A percentile compares a stretch with the other conserved stretches of the same genome.
Conservation (phyloP, 23 red algal genomes). For the Gracilariopsis chorda region DNA sequence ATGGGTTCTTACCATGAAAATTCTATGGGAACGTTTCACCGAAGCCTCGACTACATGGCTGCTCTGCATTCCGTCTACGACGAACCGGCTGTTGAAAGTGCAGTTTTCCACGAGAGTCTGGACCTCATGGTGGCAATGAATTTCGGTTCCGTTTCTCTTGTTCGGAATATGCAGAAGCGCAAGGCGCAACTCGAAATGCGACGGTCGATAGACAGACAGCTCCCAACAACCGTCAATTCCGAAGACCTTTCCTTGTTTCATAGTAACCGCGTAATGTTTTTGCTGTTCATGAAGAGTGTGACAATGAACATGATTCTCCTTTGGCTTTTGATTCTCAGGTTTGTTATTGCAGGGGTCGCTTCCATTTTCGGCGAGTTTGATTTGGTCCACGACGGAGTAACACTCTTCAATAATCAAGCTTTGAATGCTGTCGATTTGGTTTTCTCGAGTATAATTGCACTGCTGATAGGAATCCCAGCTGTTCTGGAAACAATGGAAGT, state of each 20-base stretch:
- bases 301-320: slow-evolving; percentile 70
- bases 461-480: slow-evolving; percentile 36
- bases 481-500: slow-evolving; percentile 61
- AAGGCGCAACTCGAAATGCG: slow-evolving; percentile 26
- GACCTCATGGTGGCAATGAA: slow-evolving; percentile 71
- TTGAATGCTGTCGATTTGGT: slow-evolving; percentile 42
- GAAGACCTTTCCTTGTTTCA: slow-evolving; percentile 57
- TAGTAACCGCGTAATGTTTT: slow-evolving; percentile 46
- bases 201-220: background rate
- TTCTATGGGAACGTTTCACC: slow-evolving; percentile 8
- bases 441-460: background rate
- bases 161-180: slow-evolving; percentile 52
- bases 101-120: slow-evolving; percentile 35
- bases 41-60: slow-evolving; percentile 46
- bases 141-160: slow-evolving; percentile 49
- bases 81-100: slow-evolving; percentile 4
- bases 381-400: slow-evolving; percentile 37
- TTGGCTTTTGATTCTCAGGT: slow-evolving; percentile 56
- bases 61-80: slow-evolving; percentile 47
- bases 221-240: background rate
- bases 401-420: slow-evolving; percentile 13
- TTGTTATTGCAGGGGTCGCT: slow-evolving; percentile 34
- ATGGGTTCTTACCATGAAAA: slow-evolving; percentile 60
- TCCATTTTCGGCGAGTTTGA: slow-evolving; percentile 18
- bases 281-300: slow-evolving; percentile 65